Conservation (phyloP, 2,329 filamentous ascomycete species). For the Diatrype stigma region DNA sequence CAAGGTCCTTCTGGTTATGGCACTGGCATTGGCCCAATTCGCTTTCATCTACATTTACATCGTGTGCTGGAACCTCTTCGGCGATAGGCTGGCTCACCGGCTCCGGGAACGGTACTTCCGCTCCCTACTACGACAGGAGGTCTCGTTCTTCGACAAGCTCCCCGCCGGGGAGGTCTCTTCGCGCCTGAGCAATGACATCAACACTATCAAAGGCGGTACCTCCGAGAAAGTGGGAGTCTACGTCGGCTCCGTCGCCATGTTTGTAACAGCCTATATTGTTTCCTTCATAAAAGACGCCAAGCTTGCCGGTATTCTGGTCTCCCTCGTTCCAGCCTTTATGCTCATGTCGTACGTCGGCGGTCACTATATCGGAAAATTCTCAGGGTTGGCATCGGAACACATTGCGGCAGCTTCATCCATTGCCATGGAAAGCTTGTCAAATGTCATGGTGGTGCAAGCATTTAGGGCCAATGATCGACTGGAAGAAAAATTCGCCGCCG, state of each 20-base stretch:
- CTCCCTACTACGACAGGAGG: conserved; percentile 51
- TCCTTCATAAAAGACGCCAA: conserved; percentile 56
- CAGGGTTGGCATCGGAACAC: conserved; percentile 38
- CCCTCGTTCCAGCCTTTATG: conserved; percentile 51
- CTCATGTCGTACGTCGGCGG: conserved; percentile 51
- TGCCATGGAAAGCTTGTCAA: conserved; percentile 49
- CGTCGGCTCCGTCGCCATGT: conserved; percentile 53
- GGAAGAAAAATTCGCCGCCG: conserved; percentile 46
- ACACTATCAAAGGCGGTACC: conserved; percentile 55
- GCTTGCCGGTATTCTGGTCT: conserved; percentile 54
- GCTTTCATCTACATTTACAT: conserved; percentile 53
- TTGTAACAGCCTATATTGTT: conserved; percentile 56
- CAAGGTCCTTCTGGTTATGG: conserved; percentile 56
- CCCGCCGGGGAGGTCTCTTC: conserved; percentile 54
- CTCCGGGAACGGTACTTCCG: conserved; percentile 52
- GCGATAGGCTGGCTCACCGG: conserved; percentile 52
- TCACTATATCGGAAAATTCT: conserved; percentile 44
- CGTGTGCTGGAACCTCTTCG: conserved; percentile 54
- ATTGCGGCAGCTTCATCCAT: conserved; percentile 51
- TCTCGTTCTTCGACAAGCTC: conserved; percentile 53
- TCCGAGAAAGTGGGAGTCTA: conserved; percentile 60
- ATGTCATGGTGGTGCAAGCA: conserved; percentile 51
- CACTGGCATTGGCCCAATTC: conserved; percentile 55
- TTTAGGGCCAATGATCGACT: conserved; percentile 49
- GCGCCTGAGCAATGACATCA: conserved; percentile 55